These are phyloP conservation scores for Diospyros kaki DNA, from an alignment of 148 eudicot genomes.

Conservation along the genomic window DNA sequence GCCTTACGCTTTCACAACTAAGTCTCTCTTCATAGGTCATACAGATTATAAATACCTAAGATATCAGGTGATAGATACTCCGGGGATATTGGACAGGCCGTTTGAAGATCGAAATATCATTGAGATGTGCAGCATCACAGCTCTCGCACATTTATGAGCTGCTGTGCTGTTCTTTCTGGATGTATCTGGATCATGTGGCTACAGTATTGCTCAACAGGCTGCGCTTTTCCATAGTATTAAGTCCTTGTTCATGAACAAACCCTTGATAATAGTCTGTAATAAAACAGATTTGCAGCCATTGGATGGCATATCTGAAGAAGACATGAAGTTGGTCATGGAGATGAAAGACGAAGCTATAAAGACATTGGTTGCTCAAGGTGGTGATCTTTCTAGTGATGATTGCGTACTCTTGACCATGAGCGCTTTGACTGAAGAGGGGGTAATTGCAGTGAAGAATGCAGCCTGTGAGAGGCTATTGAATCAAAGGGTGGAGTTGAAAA, in stretches of 20 bases:
- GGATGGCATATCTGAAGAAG: slow-evolving; percentile 67
- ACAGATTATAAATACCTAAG: slow-evolving; percentile 86
- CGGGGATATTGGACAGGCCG: slow-evolving; percentile 90
- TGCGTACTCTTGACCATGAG: slow-evolving; percentile 80
- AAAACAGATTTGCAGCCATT: slow-evolving; percentile 85
- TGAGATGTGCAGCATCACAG: slow-evolving; percentile 97
- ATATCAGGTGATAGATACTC: slow-evolving; percentile 93
- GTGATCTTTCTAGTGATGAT: slow-evolving; percentile 61
- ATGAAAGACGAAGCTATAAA: slow-evolving; percentile 86
- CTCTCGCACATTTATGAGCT: slow-evolving; percentile 85
- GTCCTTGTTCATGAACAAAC: slow-evolving; percentile 92
- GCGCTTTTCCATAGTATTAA: slow-evolving; percentile 85
- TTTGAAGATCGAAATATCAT: slow-evolving; percentile 94
- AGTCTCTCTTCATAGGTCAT: slow-evolving; percentile 91
- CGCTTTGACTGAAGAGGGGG: slow-evolving; percentile 83
- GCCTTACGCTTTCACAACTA: slow-evolving; percentile 93
- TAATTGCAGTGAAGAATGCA: slow-evolving; percentile 77
- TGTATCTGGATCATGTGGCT: slow-evolving; percentile 84
- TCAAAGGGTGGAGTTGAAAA: slow-evolving; percentile 89
- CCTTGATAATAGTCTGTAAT: slow-evolving; percentile 71
- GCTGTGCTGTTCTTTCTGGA: slow-evolving; percentile 89
- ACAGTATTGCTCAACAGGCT: slow-evolving; percentile 83
- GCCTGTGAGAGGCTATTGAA: slow-evolving; percentile 87
- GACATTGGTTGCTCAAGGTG: slow-evolving; percentile 75
- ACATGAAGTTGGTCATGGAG: slow-evolving; percentile 73